phyloP scores from a whole-genome alignment of 73 alveolate species.

The Paramecium sexaurelia region DNA sequence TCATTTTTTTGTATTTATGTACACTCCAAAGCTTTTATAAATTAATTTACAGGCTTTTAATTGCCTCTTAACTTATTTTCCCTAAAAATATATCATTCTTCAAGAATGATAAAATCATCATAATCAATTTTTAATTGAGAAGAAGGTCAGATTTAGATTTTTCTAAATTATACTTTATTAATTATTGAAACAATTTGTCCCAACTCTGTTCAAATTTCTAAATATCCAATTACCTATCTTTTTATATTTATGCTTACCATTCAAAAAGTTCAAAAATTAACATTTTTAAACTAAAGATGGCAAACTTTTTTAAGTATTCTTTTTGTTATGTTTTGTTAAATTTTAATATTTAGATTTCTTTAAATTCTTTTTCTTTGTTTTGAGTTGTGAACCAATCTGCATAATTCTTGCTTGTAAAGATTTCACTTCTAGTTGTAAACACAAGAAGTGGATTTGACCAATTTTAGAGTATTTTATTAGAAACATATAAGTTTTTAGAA shows the following conservation, averaged over 20 bases:
- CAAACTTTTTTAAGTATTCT: background rate
- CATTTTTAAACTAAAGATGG: background rate
- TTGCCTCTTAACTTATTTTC: background rate
- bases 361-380: background rate
- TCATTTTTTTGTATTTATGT: background rate
- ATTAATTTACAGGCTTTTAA: background rate
- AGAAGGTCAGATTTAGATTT: background rate
- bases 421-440: background rate
- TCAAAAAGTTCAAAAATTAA: background rate
- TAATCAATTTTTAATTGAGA: background rate
- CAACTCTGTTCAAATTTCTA: background rate
- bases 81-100: background rate
- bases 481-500: background rate
- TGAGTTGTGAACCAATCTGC: background rate
- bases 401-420: background rate
- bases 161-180: background rate
- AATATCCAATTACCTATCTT: background rate
- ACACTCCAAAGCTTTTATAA: background rate
- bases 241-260: background rate
- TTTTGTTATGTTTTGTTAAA: background rate
- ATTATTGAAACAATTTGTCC: background rate
- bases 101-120: background rate
- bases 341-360: background rate
- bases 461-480: background rate
- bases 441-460: background rate